Evolutionary conservation across 306 rosid genomes (phyloP).

Genomic region (Gastrolobium bilobum): DNA sequence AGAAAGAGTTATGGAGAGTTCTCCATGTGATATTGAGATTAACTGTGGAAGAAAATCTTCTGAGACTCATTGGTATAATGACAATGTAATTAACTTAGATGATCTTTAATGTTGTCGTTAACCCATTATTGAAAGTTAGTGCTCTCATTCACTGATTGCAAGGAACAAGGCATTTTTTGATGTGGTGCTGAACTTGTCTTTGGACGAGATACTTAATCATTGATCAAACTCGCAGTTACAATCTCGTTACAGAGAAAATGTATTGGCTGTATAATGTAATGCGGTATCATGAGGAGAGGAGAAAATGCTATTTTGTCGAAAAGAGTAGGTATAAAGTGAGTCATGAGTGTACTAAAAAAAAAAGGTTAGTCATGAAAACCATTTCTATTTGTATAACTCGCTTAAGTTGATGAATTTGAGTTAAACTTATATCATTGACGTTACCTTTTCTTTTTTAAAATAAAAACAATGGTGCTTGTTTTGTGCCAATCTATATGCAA

Average conservation of each 20-base stretch:
- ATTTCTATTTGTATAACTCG: background rate
- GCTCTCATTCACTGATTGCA: slow-evolving; percentile 10
- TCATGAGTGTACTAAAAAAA: too few relatives aligned
- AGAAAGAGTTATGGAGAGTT: slow-evolving; percentile 59
- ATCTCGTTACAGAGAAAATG: background rate
- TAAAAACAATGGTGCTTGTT: background rate
- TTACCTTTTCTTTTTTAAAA: background rate
- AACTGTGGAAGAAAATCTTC: slow-evolving; percentile 44
- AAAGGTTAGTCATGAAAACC: background rate
- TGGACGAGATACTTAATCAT: background rate
- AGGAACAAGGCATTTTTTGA: background rate
- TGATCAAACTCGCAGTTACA: slow-evolving; percentile 4
- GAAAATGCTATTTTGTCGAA: background rate
- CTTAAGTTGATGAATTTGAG: background rate
- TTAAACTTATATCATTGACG: background rate
- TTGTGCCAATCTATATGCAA: too few relatives aligned
- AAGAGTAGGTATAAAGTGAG: background rate
- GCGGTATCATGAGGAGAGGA: background rate
- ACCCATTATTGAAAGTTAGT: slow-evolving; percentile 30
- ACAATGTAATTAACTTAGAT: slow-evolving; percentile 64
- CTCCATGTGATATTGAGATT: slow-evolving; percentile 41
- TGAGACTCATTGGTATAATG: slow-evolving; percentile 61
- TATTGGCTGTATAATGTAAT: background rate
- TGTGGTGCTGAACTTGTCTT: background rate
- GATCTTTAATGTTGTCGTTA: slow-evolving; percentile 57